A percentile compares a stretch with the other conserved stretches of the same genome.
Conservation (phyloP, 768 basidiomycete species). For the Lactifluus echinatus region DNA sequence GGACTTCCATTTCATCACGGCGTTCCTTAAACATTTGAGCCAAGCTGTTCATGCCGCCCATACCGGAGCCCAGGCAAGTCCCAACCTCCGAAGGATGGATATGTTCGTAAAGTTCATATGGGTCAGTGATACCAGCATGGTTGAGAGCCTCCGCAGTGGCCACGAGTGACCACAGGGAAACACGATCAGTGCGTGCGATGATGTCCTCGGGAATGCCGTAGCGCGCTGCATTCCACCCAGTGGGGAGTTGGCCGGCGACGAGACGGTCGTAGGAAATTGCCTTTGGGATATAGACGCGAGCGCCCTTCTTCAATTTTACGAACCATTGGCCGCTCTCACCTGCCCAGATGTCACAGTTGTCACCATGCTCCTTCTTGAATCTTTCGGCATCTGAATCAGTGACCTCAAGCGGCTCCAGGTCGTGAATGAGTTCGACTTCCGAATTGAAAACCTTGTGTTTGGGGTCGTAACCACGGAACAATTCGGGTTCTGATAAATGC, state of each 20-base stretch:
- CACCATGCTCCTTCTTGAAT: conserved; percentile 94
- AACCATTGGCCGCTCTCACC: conserved; percentile 92
- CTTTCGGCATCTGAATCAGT: conserved; percentile 84
- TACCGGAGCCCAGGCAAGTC: conserved; percentile 88
- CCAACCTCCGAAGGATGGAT: conserved; percentile 97
- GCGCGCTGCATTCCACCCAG: conserved; percentile 93
- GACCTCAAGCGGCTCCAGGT: conserved; percentile 93
- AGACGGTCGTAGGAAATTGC: conserved; percentile 90
- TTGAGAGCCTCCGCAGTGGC: conserved; percentile 93
- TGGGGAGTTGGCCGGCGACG: conserved; percentile 94
- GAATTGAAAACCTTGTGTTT: conserved; percentile 97
- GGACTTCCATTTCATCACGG: conserved; percentile 94
- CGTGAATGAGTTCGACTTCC: conserved; percentile 92
- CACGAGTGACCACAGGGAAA: conserved; percentile 90
- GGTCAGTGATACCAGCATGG: conserved; percentile 94
- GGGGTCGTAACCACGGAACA: conserved; percentile 97
- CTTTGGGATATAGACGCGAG: conserved; percentile 87
- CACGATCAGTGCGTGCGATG: conserved; percentile 86
- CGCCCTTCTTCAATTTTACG: conserved; percentile 98
- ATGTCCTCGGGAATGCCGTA: conserved; percentile 98
- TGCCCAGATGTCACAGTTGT: conserved; percentile 93
- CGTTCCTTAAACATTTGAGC: conserved; percentile 99
- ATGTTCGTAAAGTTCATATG: conserved; percentile 95
- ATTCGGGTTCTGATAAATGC: conserved; percentile 69
- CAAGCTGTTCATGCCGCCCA: conserved; percentile 91